These are phyloP conservation scores for Diutina ranongensis DNA, from an alignment of 1,139 yeast genomes.

Conservation along the genomic window DNA sequence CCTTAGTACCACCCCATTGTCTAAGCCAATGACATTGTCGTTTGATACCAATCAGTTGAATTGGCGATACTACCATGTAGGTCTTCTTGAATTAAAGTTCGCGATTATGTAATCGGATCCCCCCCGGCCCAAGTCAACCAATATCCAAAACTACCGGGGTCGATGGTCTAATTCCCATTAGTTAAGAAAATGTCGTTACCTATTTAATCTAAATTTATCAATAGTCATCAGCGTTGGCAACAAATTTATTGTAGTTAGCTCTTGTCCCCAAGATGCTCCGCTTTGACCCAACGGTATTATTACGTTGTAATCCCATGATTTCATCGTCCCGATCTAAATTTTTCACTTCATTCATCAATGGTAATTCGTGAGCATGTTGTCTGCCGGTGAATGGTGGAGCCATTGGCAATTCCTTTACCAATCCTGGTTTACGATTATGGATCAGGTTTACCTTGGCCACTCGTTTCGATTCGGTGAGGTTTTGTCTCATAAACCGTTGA, in stretches of 20 bases:
- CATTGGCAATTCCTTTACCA: background rate
- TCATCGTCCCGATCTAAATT: conserved; percentile 10
- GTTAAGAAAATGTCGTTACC: no score
- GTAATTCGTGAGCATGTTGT: conserved; percentile 19
- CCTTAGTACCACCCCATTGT: no score
- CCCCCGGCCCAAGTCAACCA: no score
- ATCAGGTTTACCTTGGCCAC: background rate
- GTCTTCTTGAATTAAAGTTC: no score
- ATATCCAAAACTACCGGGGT: background rate
- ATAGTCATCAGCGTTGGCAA: conserved; percentile 19
- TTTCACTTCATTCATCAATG: conserved; percentile 28
- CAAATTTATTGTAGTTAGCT: conserved; percentile 26
- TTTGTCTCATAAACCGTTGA: background rate
- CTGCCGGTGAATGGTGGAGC: background rate
- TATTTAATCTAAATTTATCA: no score
- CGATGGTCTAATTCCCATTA: background rate
- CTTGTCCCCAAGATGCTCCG: conserved; percentile 31
- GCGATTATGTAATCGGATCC: no score
- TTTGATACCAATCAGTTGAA: no score
- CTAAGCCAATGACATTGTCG: no score
- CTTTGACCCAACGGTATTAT: conserved; percentile 17
- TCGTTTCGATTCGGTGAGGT: background rate
- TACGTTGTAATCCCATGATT: conserved; percentile 2
- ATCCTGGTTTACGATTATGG: background rate
- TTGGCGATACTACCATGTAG: no score